These are phyloP conservation scores for Podaxis rugospora DNA, from an alignment of 768 basidiomycete genomes.

Conservation along the genomic window DNA sequence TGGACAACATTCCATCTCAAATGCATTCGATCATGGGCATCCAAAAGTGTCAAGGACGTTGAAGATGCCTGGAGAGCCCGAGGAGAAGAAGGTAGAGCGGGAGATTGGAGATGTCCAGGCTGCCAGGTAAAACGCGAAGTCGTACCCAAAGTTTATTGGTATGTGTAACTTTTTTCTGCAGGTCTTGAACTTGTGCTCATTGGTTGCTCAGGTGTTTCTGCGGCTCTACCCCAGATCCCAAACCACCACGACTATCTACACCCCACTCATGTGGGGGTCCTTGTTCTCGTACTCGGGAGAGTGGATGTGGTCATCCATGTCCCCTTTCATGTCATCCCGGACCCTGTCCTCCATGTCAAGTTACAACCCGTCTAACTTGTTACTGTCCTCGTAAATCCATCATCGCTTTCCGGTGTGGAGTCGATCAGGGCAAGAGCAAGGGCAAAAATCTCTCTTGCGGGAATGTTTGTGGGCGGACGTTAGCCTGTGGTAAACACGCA, in stretches of 20 bases:
- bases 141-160: conserved; percentile 68
- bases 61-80: conserved; percentile 69
- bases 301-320: conserved; percentile 77
- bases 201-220: conserved; percentile 74
- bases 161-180: conserved; percentile 17
- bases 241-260: conserved; percentile 61
- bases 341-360: conserved; percentile 90
- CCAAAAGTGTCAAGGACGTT: conserved; percentile 71
- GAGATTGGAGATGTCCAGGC: conserved; percentile 92
- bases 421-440: conserved; percentile 24
- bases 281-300: conserved; percentile 54
- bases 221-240: conserved; percentile 66
- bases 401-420: conserved; percentile 57
- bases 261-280: conserved; percentile 75
- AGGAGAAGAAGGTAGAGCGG: conserved; percentile 56
- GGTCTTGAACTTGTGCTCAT: not conserved
- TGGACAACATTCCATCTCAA: conserved; percentile 90
- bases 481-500: conserved; percentile 70
- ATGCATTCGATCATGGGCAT: conserved; percentile 87
- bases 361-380: conserved; percentile 74
- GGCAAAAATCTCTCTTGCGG: conserved; percentile 38
- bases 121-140: conserved; percentile 78
- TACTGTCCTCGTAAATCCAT: conserved; percentile 65
- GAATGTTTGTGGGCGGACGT: conserved; percentile 34
- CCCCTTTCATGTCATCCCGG: conserved; percentile 89